A percentile compares a stretch with the other conserved stretches of the same genome.
Conservation (phyloP, 768 basidiomycete species). For the Termitomyces titanicus region DNA sequence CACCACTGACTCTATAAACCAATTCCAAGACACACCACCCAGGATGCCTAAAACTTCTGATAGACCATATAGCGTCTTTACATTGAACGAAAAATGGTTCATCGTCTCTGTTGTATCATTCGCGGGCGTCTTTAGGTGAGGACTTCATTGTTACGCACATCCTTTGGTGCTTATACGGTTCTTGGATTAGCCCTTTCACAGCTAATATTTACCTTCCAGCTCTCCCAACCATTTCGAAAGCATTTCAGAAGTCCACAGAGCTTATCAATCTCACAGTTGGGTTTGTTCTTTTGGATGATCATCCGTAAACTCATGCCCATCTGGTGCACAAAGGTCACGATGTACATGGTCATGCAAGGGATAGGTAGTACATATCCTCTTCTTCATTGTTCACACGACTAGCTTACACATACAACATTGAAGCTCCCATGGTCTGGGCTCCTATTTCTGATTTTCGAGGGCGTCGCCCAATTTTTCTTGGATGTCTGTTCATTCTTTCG, state of each 20-base stretch:
- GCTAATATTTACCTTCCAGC: slow-evolving; percentile 80
- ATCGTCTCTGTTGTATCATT: slow-evolving; percentile 57
- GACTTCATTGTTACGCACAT: neutral
- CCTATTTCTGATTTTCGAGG: slow-evolving; percentile 65
- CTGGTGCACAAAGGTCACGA: slow-evolving; percentile 43
- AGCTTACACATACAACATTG: neutral
- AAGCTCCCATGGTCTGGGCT: slow-evolving; percentile 70
- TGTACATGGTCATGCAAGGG: slow-evolving; percentile 71
- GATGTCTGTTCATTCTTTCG: slow-evolving; percentile 60
- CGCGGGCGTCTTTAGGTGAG: slow-evolving; percentile 62
- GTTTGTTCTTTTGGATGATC: slow-evolving; percentile 20
- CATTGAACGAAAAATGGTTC: slow-evolving; percentile 59
- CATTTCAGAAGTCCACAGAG: slow-evolving; percentile 63
- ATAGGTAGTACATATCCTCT: slow-evolving; percentile 41
- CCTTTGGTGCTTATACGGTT: neutral
- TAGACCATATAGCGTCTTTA: slow-evolving; percentile 44
- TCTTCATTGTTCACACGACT: neutral
- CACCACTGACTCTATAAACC: too few species aligned
- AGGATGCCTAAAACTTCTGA: neutral
- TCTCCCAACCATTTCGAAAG: slow-evolving; percentile 61
- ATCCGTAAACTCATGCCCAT: neutral
- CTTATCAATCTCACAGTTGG: slow-evolving; percentile 73
- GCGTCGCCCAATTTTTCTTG: slow-evolving; percentile 58
- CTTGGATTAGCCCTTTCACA: slow-evolving; percentile 26
- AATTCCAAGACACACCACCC: neutral